Conservation (phyloP, 2,329 filamentous ascomycete genomes). For the Fusarium chlamydosporum region DNA sequence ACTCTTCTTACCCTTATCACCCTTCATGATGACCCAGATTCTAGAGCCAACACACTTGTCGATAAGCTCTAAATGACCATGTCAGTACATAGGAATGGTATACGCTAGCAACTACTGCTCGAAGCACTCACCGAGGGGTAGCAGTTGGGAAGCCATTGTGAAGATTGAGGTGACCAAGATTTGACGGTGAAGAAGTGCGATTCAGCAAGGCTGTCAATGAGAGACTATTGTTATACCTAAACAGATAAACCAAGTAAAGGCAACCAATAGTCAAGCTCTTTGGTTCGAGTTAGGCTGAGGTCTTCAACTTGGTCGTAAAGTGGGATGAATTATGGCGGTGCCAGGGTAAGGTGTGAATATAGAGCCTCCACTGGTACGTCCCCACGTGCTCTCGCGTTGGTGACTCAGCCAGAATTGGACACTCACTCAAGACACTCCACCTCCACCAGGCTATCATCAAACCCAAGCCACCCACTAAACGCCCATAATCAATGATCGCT, state of each 20-base stretch:
- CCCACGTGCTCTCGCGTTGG: conserved; percentile 55
- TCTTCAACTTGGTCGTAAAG: conserved; percentile 47
- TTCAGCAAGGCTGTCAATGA: not conserved
- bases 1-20: conserved; percentile 82
- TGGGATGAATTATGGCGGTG: conserved; percentile 46
- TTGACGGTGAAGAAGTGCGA: not conserved
- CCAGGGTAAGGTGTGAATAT: conserved; percentile 38
- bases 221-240: not conserved
- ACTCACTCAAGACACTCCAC: conserved; percentile 1
- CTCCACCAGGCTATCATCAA: conserved; percentile 17
- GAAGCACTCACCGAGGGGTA: conserved; percentile 73
- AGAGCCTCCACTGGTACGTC: conserved; percentile 42
- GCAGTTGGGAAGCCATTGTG: conserved; percentile 79
- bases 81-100: conserved; percentile 40
- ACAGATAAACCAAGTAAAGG: not conserved
- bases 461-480: conserved; percentile 31
- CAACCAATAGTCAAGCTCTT: conserved; percentile 13
- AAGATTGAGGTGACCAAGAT: conserved; percentile 27
- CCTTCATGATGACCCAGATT: conserved; percentile 99
- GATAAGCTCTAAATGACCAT: conserved; percentile 80
- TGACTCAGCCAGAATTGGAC: conserved; percentile 54
- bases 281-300: conserved; percentile 25
- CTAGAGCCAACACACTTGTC: conserved; percentile 98
- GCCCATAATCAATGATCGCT: conserved; percentile 37
- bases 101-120: conserved; percentile 1